A percentile compares a stretch with the other conserved stretches of the same genome.
Conservation (phyloP, 495 filamentous ascomycete genomes). For the Aspergillus mulundensis region DNA sequence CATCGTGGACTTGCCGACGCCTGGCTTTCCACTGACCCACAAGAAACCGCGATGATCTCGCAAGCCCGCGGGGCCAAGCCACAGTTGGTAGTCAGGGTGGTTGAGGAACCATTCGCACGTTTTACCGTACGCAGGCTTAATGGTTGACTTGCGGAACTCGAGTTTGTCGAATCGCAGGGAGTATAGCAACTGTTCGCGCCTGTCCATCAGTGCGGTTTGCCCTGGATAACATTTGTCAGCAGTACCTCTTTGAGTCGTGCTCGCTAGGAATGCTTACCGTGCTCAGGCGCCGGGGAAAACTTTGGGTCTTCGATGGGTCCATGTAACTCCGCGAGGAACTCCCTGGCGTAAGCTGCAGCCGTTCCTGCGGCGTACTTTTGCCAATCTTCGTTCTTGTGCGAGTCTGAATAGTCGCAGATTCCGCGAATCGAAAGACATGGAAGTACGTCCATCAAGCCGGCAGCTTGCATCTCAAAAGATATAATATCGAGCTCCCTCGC, state of each 20-base stretch:
- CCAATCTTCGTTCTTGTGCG: constrained; percentile 36
- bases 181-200: constrained; percentile 15
- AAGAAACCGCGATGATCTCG: constrained; percentile 45
- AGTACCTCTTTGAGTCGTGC: too few relatives aligned
- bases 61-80: constrained; percentile 38
- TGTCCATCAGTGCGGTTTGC: background rate
- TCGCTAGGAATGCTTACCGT: background rate
- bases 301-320: too few relatives aligned
- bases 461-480: constrained; percentile 48
- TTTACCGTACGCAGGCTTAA: constrained; percentile 24
- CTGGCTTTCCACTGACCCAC: constrained; percentile 58
- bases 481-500: constrained; percentile 20
- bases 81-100: constrained; percentile 37
- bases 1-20: constrained; percentile 51
- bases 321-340: constrained; percentile 24
- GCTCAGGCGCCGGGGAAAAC: background rate
- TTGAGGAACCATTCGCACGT: constrained; percentile 51
- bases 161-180: constrained; percentile 32
- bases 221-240: background rate
- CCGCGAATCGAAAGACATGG: constrained; percentile 32
- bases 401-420: constrained; percentile 36
- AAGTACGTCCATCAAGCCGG: constrained; percentile 32
- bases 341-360: constrained; percentile 30
- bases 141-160: constrained; percentile 19
- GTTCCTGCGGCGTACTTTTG: constrained; percentile 22